phyloP scores from a whole-genome alignment of 352 stramenopile genomes.

The Phytophthora tubulina region DNA sequence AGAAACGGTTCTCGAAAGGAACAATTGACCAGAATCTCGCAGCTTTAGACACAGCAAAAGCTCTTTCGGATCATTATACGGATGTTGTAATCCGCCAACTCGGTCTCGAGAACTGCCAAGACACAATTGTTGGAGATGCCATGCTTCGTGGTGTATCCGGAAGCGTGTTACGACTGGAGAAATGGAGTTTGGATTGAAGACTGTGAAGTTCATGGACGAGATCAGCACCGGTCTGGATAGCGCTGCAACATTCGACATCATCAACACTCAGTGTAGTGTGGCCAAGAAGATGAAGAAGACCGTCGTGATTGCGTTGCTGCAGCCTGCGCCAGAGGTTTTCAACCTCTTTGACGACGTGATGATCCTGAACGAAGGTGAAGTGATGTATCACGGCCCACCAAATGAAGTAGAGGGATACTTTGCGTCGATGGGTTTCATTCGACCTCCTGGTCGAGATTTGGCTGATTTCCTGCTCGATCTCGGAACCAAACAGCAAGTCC shows the following conservation, averaged over 20 bases:
- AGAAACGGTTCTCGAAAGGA: slow-evolving; percentile 49
- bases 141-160: slow-evolving; percentile 77
- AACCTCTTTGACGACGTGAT: slow-evolving; percentile 61
- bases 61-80: slow-evolving; percentile 45
- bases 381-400: slow-evolving; percentile 57
- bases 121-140: slow-evolving; percentile 63
- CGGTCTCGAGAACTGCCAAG: slow-evolving; percentile 52
- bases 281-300: slow-evolving; percentile 53
- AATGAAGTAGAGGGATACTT: slow-evolving; percentile 77
- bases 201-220: slow-evolving; percentile 80
- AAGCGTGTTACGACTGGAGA: slow-evolving; percentile 88
- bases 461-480: slow-evolving; percentile 57
- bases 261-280: slow-evolving; percentile 48
- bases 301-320: slow-evolving; percentile 75
- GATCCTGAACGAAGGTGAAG: slow-evolving; percentile 52
- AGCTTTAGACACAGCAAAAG: slow-evolving; percentile 24
- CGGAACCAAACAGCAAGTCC: slow-evolving; percentile 44
- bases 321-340: slow-evolving; percentile 76
- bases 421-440: slow-evolving; percentile 63
- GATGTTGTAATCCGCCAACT: slow-evolving; percentile 56
- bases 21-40: slow-evolving; percentile 37
- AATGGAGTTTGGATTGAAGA: slow-evolving; percentile 84
- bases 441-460: slow-evolving; percentile 46
- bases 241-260: slow-evolving; percentile 63
- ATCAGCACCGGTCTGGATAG: slow-evolving; percentile 68